Evolutionary conservation across 371 early-diverging fungal genomes (phyloP), one percentile per base, ranked within the genome.

Genomic region (Dichotomocladium elegans): DNA sequence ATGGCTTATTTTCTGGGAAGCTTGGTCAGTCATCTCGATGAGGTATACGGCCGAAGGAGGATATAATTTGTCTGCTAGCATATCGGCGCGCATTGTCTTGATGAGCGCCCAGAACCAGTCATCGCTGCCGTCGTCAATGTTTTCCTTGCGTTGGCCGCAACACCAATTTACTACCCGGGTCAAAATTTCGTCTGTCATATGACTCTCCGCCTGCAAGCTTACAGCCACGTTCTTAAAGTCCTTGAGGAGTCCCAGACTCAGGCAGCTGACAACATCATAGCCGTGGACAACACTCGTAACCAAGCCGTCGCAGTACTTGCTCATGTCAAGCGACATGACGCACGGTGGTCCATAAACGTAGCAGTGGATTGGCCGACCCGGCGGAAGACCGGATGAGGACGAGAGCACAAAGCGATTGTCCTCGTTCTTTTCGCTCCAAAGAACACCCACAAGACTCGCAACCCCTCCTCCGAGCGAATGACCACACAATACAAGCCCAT

Each of bases 391-490:
- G 3, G 87, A 87, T 11, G 61, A 55, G 24, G 65, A 68, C 0
- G 83, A 74, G 4, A 87, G 88, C 2, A 85, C 86, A 63, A 89
- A 91, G 4, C 70, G 83, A 3, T 62, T 63, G 12, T 61, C 66
- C 4, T 57, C 58, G 50, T 64, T 53, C 52, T 81, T 72, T 61
- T 74, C 61, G 51, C 80, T 66, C 93, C 91, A 91, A 10, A 92
- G 57, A 4, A 91, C 67, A 15, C 85, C 64, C 4, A 92, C 53
- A 29, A 92, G 52, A 2, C 84, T 68, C 0, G 87, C 88, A 3
- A 91, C 91, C 3, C 91, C 93, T 21, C 85, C 93, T 40, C 92
- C 93, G 4, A 92, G 60, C 2, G 87, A 86, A 55, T 92, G 93
- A 0, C 93, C 93, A 30, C 88, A 88, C 8, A 92, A 55, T 1